A percentile compares a stretch with the other conserved stretches of the same genome.
Conservation (phyloP, 73 alveolate species). For the Paramecium pentaurelia region DNA sequence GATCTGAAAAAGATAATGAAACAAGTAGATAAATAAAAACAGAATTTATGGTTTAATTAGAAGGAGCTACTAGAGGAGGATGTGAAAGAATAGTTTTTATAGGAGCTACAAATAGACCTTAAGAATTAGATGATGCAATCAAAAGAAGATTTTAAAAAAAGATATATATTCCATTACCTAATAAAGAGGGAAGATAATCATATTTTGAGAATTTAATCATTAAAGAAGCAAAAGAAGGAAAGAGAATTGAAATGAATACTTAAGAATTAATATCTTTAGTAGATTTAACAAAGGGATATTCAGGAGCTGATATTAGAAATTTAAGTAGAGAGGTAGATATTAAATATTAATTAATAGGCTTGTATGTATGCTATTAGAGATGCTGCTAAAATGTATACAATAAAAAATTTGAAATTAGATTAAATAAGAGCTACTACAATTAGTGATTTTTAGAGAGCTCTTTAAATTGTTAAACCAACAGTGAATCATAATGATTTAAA, state of each 20-base stretch:
- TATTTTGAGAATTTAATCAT: constrained; percentile 75
- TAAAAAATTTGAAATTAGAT: constrained; percentile 66
- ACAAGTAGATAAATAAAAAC: constrained; percentile 95
- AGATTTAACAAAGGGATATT: constrained; percentile 89
- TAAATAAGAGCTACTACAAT: constrained; percentile 80
- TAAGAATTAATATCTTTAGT: constrained; percentile 74
- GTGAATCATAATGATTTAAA: constrained; percentile 84
- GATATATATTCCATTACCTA: constrained; percentile 96
- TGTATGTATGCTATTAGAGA: constrained; percentile 90
- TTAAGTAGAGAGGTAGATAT: constrained; percentile 67
- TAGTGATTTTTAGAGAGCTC: constrained; percentile 85
- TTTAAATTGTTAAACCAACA: constrained; percentile 85
- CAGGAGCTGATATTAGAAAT: constrained; percentile 93
- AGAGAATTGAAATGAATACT: neutral
- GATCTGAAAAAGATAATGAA: constrained; percentile 96
- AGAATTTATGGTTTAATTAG: constrained; percentile 94
- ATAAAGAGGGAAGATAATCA: constrained; percentile 86
- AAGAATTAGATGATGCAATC: constrained; percentile 94
- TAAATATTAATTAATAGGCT: constrained; percentile 61
- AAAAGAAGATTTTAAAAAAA: constrained; percentile 88
- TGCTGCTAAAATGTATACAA: constrained; percentile 65
- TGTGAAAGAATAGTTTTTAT: constrained; percentile 46
- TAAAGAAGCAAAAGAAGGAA: constrained; percentile 70
- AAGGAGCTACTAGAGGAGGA: constrained; percentile 74
- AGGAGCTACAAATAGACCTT: constrained; percentile 97